Conservation (phyloP, 257 asterid species). For the Solanum sitiens region DNA sequence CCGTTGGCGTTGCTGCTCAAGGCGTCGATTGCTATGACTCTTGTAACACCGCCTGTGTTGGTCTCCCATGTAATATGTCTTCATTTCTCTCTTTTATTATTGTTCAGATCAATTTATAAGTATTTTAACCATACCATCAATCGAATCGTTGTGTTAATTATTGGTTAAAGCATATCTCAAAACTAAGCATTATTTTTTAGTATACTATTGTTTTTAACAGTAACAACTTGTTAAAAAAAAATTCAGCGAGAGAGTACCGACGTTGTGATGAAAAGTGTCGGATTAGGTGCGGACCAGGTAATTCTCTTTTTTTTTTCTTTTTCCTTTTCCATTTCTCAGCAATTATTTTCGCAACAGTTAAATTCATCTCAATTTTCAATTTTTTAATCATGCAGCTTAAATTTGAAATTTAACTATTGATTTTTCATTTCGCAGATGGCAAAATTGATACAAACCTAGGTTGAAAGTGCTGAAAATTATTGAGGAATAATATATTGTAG, state of each 20-base stretch:
- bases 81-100: background rate
- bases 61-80: conserved; percentile 14
- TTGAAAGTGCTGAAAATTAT: background rate
- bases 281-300: conserved; percentile 41
- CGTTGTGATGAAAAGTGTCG: conserved; percentile 38
- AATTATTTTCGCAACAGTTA: background rate
- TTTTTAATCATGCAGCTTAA: background rate
- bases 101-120: background rate
- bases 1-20: conserved; percentile 10
- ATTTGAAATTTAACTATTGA: background rate
- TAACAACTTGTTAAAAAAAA: background rate
- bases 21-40: conserved; percentile 30
- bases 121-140: background rate
- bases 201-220: too few species aligned
- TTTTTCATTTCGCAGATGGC: background rate
- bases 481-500: background rate
- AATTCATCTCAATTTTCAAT: background rate
- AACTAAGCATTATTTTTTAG: background rate
- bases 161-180: background rate
- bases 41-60: conserved; percentile 39
- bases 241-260: conserved; percentile 14
- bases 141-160: background rate
- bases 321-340: background rate
- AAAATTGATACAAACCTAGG: background rate
- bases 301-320: accelerated